These are phyloP conservation scores for Rhynchosporium secalis DNA, from an alignment of 2,329 filamentous ascomycete species.

Conservation along the genomic window DNA sequence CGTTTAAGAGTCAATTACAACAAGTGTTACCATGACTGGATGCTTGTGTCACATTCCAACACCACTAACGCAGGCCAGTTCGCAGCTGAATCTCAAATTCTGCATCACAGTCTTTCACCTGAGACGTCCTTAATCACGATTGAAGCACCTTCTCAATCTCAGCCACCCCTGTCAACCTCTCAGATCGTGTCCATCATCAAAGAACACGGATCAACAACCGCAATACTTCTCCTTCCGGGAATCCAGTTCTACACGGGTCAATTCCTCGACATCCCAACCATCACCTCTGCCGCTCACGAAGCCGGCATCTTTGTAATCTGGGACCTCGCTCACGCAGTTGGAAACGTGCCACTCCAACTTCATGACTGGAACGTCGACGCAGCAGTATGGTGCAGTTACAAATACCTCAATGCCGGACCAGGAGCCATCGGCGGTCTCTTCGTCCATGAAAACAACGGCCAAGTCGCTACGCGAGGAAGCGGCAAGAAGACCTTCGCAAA, in stretches of 20 bases:
- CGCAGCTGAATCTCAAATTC: slow-evolving; percentile 73
- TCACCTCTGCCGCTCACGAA: slow-evolving; percentile 68
- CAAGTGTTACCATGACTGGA: neutral
- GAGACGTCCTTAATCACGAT: slow-evolving; percentile 68
- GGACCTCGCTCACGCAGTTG: slow-evolving; percentile 78
- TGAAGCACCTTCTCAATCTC: slow-evolving; percentile 52
- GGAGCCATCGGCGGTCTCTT: slow-evolving; percentile 74
- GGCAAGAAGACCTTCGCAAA: slow-evolving; percentile 46
- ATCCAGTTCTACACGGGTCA: slow-evolving; percentile 83
- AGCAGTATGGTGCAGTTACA: slow-evolving; percentile 80
- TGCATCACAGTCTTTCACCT: slow-evolving; percentile 64
- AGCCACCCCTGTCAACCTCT: slow-evolving; percentile 60
- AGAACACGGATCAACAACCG: slow-evolving; percentile 62
- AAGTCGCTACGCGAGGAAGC: slow-evolving; percentile 23
- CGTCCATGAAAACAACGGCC: slow-evolving; percentile 58
- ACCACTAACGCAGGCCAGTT: slow-evolving; percentile 52
- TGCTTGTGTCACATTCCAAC: neutral
- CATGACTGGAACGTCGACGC: slow-evolving; percentile 79
- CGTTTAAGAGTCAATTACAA: neutral
- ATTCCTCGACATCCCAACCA: slow-evolving; percentile 70
- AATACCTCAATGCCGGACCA: slow-evolving; percentile 77
- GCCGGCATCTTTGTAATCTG: slow-evolving; percentile 70
- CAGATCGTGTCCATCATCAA: slow-evolving; percentile 69
- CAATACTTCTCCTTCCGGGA: slow-evolving; percentile 72
- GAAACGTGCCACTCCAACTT: slow-evolving; percentile 70